Percentiles rank a stretch among this genome's conserved stretches.
phyloP scores from a whole-genome alignment of 192 early-diverging fungal genomes.

The Linnemannia zychae region DNA sequence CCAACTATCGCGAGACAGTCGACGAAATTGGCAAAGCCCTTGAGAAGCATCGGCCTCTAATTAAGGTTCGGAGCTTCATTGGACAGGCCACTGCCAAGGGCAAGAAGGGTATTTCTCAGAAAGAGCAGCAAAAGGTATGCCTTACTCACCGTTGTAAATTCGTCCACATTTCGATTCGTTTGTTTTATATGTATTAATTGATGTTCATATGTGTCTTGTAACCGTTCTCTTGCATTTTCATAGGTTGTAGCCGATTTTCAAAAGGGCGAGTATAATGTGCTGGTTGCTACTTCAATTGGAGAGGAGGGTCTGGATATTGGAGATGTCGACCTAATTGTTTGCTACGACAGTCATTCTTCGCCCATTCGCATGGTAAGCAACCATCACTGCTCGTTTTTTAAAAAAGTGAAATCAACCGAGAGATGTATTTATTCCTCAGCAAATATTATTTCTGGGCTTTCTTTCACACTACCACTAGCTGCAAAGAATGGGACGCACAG shows the following conservation, averaged over 20 bases:
- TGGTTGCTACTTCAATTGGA: slow-evolving; percentile 93
- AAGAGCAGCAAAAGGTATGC: slow-evolving; percentile 83
- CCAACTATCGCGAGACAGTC: slow-evolving; percentile 86
- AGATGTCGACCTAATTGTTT: slow-evolving; percentile 93
- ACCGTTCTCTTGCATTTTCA: too few relatives aligned
- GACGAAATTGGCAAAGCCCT: slow-evolving; percentile 83
- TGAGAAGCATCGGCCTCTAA: slow-evolving; percentile 71
- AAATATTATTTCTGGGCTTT: background rate
- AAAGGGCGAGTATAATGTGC: slow-evolving; percentile 82
- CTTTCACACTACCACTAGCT: slow-evolving; percentile 44
- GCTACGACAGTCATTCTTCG: slow-evolving; percentile 85
- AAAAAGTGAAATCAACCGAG: background rate
- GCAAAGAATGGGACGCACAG: slow-evolving; percentile 85
- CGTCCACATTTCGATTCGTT: slow-evolving; percentile 1
- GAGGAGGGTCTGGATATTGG: slow-evolving; percentile 98
- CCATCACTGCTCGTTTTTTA: slow-evolving; percentile 10
- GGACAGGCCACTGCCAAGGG: slow-evolving; percentile 76
- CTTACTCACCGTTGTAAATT: background rate
- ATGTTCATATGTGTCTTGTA: too few relatives aligned
- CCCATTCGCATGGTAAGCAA: slow-evolving; percentile 78
- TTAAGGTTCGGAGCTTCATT: slow-evolving; percentile 82
- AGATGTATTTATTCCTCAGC: background rate
- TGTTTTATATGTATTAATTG: background rate
- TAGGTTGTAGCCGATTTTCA: slow-evolving; percentile 84
- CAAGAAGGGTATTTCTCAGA: slow-evolving; percentile 85